Evolutionary conservation across 148 eudicot genomes (phyloP).

Genomic region (Cornus controversa): DNA sequence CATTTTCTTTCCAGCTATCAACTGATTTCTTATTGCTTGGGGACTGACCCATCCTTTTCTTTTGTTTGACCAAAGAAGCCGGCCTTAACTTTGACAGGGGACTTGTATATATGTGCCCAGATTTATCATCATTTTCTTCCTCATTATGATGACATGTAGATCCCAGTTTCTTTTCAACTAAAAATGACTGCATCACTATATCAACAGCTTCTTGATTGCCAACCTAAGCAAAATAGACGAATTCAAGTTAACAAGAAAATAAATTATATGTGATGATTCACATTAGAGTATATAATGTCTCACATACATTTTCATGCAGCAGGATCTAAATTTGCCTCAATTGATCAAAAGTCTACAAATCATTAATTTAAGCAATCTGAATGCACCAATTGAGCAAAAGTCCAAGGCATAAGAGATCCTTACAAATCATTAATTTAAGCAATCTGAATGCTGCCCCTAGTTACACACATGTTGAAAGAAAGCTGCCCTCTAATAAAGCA

Average conservation of each 20-base stretch:
- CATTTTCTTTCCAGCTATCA: slow-evolving; percentile 13
- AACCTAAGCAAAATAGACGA: slow-evolving; percentile 37
- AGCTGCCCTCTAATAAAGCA: no score
- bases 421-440: no score
- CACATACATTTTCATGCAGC: no score
- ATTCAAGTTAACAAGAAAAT: neutral
- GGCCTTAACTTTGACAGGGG: slow-evolving; percentile 50
- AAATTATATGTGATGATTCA: neutral
- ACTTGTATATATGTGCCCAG: slow-evolving; percentile 31
- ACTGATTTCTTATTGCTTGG: slow-evolving; percentile 28
- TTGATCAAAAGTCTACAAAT: no score
- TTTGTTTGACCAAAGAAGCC: slow-evolving; percentile 41
- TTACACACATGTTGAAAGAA: no score
- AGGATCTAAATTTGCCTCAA: no score
- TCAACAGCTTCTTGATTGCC: slow-evolving; percentile 83
- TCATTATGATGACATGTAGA: slow-evolving; percentile 12
- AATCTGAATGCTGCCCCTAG: no score
- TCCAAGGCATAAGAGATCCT: no score
- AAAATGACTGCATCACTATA: slow-evolving; percentile 40
- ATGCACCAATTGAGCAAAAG: no score
- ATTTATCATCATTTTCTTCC: slow-evolving; percentile 31
- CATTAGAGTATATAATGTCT: no score
- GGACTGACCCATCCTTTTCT: slow-evolving; percentile 29
- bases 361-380: no score
- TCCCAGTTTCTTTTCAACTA: slow-evolving; percentile 30